A percentile compares a stretch with the other conserved stretches of the same genome.
phyloP scores from a whole-genome alignment of 2,329 filamentous ascomycete species.

The Sporothrix luriei region DNA sequence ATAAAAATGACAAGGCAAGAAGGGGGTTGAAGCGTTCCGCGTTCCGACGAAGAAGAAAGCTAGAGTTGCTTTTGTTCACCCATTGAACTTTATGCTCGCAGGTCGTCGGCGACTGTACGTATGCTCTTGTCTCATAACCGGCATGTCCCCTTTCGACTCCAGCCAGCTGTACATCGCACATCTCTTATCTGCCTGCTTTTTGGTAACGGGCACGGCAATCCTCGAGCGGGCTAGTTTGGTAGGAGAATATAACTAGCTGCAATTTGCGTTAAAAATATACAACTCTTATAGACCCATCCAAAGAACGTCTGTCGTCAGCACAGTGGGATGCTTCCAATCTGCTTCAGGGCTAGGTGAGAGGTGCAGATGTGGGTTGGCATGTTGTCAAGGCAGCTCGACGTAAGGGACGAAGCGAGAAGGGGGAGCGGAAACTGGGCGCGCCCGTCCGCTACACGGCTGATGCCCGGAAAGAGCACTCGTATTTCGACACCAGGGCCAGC shows the following conservation, averaged over 20 bases:
- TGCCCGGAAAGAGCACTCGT: neutral
- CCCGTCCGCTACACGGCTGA: neutral
- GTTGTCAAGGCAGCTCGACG: neutral
- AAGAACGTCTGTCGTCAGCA: too few species aligned
- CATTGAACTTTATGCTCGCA: neutral
- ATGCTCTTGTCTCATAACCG: too few species aligned
- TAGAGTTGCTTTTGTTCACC: neutral
- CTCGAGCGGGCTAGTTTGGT: too few species aligned
- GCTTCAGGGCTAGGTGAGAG: too few species aligned
- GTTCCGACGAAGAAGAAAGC: neutral
- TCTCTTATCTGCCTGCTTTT: too few species aligned
- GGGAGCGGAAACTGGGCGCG: neutral
- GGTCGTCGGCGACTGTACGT: neutral
- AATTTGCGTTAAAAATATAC: neutral
- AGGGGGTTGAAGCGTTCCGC: neutral
- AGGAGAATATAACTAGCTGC: too few species aligned
- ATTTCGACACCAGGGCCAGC: neutral
- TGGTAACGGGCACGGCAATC: too few species aligned
- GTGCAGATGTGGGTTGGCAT: too few species aligned
- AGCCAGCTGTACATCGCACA: too few species aligned
- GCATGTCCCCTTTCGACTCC: too few species aligned
- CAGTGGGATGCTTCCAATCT: too few species aligned
- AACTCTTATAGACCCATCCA: too few species aligned
- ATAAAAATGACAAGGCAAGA: neutral
- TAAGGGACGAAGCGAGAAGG: conserved; percentile 2